These are phyloP conservation scores for Arabis hirsuta DNA, from an alignment of 345 rosid genomes.

Conservation along the genomic window DNA sequence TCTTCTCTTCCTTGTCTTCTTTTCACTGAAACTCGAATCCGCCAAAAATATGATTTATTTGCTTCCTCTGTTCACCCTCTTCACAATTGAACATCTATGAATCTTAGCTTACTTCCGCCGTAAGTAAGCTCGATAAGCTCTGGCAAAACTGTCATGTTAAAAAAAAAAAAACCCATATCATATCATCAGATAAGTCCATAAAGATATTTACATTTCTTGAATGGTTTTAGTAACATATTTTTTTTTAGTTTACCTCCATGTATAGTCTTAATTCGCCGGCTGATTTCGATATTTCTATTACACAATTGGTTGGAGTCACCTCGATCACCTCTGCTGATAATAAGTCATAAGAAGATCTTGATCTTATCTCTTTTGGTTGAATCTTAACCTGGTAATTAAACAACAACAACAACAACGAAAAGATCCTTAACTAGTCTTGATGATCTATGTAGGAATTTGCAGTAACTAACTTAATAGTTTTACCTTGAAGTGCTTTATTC, in stretches of 20 bases:
- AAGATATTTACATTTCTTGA: not conserved
- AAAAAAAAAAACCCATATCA: slow-evolving; percentile 16
- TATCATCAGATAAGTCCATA: slow-evolving; percentile 12
- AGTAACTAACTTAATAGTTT: slow-evolving; percentile 17
- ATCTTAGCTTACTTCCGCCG: slow-evolving; percentile 47
- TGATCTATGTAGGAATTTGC: slow-evolving; percentile 1
- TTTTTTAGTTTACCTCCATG: slow-evolving; percentile 58
- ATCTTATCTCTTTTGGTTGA: slow-evolving; percentile 59
- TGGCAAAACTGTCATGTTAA: slow-evolving; percentile 67
- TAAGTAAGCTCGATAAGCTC: slow-evolving; percentile 69
- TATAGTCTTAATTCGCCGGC: slow-evolving; percentile 67
- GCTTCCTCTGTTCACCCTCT: slow-evolving; percentile 15
- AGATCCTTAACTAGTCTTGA: not conserved
- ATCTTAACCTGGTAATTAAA: slow-evolving; percentile 63
- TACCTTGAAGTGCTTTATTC: slow-evolving; percentile 66
- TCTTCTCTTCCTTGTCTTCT: slow-evolving; percentile 5
- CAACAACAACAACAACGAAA: not conserved
- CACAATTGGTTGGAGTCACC: slow-evolving; percentile 86
- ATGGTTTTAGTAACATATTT: not conserved
- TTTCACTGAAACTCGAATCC: slow-evolving; percentile 18
- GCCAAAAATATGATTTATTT: slow-evolving; percentile 17
- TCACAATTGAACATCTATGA: slow-evolving; percentile 12
- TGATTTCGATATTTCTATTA: slow-evolving; percentile 82
- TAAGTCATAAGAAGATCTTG: slow-evolving; percentile 63
- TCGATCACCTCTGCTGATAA: slow-evolving; percentile 83